Evolutionary conservation across 345 rosid genomes (phyloP), one percentile per base, ranked within the genome.

Genomic region (Rhodomyrtus tomentosa): DNA sequence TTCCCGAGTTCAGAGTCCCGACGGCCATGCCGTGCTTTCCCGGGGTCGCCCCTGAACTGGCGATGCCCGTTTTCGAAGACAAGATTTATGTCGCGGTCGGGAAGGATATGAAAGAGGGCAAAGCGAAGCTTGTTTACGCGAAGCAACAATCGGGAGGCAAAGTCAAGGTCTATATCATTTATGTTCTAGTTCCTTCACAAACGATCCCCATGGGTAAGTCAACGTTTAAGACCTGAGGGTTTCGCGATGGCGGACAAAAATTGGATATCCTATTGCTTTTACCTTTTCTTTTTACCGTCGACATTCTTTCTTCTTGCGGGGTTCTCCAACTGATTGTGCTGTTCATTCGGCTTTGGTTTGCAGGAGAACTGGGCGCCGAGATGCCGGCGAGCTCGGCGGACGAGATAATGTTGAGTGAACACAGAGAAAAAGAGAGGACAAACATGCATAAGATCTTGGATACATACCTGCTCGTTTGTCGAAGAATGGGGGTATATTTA

Each of bases 11-110:
- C 50, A 54, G 87, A 84, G 82, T 88, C 45, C 82, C 90, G 5
- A 90, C 88, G 29, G 86, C 87, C 55, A 90, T 86, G 88, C 84
- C 91, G 4, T 87, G 88, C 50, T 81, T 88, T 48, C 83, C 88
- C 36, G 90, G 86, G 74, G 84, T 86, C 27, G 90, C 81, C 81
- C 90, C 85, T 49, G 92, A 84, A 55, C 80, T 92, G 16, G 87
- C 90, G 85, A 88, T 92, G 38, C 85, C 84, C 7, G 88, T 90
- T 15, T 90, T 91, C 38, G 95, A 95, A 49, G 97, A 94, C 83
- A 92, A 88, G 87, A 86, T 94, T 29, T 93, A 91, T 62, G 96
- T 96, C 24, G 97, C 99, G 5, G 93, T 93, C 7, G 94, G 93
- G 32, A 95, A 92, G 82, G 88, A 89, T 1, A 89, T 91, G 56